Conservation (phyloP, 2,329 filamentous ascomycete genomes). For the Lecanicillium sp. region DNA sequence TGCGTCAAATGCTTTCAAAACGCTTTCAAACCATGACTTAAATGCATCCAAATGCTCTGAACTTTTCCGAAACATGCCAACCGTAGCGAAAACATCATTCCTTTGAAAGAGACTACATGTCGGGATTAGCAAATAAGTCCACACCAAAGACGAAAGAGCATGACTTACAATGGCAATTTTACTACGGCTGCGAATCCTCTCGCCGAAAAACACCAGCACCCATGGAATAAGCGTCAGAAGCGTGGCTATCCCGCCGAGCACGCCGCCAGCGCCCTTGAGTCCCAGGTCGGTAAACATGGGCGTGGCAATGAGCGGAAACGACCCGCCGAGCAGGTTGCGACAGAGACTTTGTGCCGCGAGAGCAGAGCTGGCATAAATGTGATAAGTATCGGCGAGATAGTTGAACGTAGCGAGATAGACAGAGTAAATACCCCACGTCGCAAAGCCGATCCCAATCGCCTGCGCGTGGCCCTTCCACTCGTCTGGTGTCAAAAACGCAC, state of each 20-base stretch:
- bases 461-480: slow-evolving; percentile 17
- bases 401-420: slow-evolving; percentile 89
- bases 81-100: background rate
- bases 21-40: too few species aligned
- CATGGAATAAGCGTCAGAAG: slow-evolving; percentile 75
- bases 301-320: slow-evolving; percentile 70
- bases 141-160: background rate
- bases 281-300: slow-evolving; percentile 67
- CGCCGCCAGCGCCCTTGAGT: slow-evolving; percentile 59
- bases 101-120: slow-evolving; percentile 3
- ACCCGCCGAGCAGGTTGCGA: slow-evolving; percentile 72
- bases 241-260: slow-evolving; percentile 66
- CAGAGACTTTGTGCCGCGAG: slow-evolving; percentile 82
- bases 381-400: slow-evolving; percentile 83
- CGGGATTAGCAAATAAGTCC: slow-evolving; percentile 5
- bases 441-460: slow-evolving; percentile 57
- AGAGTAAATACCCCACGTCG: slow-evolving; percentile 78
- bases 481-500: slow-evolving; percentile 21
- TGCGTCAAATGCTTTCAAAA: too few species aligned
- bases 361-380: slow-evolving; percentile 75
- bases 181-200: slow-evolving; percentile 65
- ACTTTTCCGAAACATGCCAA: too few species aligned
- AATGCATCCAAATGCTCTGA: too few species aligned
- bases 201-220: slow-evolving; percentile 73
- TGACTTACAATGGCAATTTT: slow-evolving; percentile 59